These are phyloP conservation scores for Madurella mycetomatis DNA, from an alignment of 2,329 filamentous ascomycete species.

Conservation along the genomic window DNA sequence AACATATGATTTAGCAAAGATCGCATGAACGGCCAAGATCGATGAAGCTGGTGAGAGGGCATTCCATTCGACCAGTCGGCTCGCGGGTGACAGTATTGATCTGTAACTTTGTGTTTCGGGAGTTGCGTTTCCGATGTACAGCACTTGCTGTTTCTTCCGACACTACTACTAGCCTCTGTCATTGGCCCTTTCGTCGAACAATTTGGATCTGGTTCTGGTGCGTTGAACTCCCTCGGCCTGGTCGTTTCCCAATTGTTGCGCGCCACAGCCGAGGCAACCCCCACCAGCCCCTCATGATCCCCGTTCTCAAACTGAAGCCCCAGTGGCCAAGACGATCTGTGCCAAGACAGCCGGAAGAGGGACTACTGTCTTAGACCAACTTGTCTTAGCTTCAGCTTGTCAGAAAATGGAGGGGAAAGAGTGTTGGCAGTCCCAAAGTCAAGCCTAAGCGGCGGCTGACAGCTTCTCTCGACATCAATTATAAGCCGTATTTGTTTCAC, in stretches of 20 bases:
- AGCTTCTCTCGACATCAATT: neutral
- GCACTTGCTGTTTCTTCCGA: neutral
- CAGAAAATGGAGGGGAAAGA: too few species aligned
- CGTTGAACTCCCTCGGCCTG: neutral
- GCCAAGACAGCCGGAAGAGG: neutral
- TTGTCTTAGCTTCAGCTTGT: too few species aligned
- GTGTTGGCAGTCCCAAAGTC: too few species aligned
- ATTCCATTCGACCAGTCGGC: neutral
- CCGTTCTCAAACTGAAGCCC: too few species aligned
- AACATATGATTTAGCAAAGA: neutral
- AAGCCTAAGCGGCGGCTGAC: too few species aligned
- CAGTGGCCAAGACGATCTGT: neutral
- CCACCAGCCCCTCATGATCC: neutral
- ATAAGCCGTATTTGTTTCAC: neutral
- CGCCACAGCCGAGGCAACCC: conserved; percentile 4
- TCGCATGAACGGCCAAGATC: neutral
- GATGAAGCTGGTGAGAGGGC: neutral
- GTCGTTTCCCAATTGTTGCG: neutral
- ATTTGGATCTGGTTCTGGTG: neutral
- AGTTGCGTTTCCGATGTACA: neutral
- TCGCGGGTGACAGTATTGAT: neutral
- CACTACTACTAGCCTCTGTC: neutral
- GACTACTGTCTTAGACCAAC: too few species aligned
- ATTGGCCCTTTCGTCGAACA: neutral
- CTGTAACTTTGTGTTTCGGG: neutral